Evolutionary conservation across 208 protist species (phyloP).

Genomic region (Trypanosoma melophagium): DNA sequence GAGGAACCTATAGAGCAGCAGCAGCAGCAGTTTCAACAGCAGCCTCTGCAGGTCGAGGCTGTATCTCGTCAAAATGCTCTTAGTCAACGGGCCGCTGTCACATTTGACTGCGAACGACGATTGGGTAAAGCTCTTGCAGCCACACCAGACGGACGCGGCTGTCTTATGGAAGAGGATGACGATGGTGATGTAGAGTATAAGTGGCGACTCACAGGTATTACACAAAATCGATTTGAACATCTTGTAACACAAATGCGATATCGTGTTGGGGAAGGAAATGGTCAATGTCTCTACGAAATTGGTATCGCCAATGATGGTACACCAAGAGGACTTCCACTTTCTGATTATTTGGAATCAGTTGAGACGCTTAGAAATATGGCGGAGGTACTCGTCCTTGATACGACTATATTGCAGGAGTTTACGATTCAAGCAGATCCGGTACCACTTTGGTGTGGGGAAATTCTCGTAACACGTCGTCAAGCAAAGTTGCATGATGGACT

Average conservation of each 20-base stretch:
- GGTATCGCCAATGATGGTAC: conserved; percentile 92
- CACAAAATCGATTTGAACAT: conserved; percentile 84
- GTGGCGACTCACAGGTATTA: conserved; percentile 88
- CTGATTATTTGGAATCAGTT: conserved; percentile 83
- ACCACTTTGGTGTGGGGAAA: conserved; percentile 73
- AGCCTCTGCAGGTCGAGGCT: too few species aligned
- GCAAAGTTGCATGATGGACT: conserved; percentile 55
- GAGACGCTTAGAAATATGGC: conserved; percentile 81
- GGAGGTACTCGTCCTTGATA: conserved; percentile 50
- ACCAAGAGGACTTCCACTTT: conserved; percentile 66
- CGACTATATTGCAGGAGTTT: conserved; percentile 61
- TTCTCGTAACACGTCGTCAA: conserved; percentile 73
- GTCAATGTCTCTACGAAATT: conserved; percentile 94
- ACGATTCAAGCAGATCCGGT: conserved; percentile 17
- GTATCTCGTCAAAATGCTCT: too few species aligned
- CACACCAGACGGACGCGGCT: not conserved
- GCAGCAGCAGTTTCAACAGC: too few species aligned
- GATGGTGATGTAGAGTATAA: conserved; percentile 97
- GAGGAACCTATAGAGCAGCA: too few species aligned
- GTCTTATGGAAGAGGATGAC: conserved; percentile 86
- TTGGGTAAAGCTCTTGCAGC: conserved; percentile 16
- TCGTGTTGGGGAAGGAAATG: conserved; percentile 88
- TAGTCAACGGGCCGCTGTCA: conserved; percentile 27
- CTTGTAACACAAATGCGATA: conserved; percentile 95
- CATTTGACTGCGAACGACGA: conserved; percentile 35